phyloP scores from a whole-genome alignment of 305 asterid genomes.

The Fraxinus paxiana region DNA sequence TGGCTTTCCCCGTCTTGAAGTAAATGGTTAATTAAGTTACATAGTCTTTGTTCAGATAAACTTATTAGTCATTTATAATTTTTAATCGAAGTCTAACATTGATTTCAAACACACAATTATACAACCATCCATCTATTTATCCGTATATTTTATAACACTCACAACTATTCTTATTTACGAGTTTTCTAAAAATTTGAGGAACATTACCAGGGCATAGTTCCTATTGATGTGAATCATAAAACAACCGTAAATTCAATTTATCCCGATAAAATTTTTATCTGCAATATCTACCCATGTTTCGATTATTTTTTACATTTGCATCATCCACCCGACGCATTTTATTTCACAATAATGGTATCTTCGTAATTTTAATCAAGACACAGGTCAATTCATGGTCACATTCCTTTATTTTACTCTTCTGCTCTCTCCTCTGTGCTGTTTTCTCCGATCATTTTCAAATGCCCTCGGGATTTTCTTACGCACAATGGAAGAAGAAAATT shows the following conservation, averaged over 20 bases:
- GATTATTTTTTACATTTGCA: too few species aligned
- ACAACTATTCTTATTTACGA: background rate
- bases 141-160: too few species aligned
- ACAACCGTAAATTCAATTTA: background rate
- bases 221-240: background rate
- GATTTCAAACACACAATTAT: background rate
- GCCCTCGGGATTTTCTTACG: background rate
- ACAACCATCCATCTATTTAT: background rate
- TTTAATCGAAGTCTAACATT: background rate
- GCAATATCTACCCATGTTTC: background rate
- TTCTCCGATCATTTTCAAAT: background rate
- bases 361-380: conserved; percentile 4
- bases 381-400: conserved; percentile 15
- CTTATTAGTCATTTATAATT: background rate
- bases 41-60: background rate
- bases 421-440: background rate
- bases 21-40: background rate
- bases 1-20: background rate
- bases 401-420: background rate
- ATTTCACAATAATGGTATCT: conserved; percentile 17
- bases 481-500: background rate
- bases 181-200: background rate
- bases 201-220: background rate
- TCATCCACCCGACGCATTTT: background rate
- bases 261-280: background rate